Base-by-base conservation (phyloP, 2,329 filamentous ascomycete genomes). In the Raffaelea arxii region DNA sequence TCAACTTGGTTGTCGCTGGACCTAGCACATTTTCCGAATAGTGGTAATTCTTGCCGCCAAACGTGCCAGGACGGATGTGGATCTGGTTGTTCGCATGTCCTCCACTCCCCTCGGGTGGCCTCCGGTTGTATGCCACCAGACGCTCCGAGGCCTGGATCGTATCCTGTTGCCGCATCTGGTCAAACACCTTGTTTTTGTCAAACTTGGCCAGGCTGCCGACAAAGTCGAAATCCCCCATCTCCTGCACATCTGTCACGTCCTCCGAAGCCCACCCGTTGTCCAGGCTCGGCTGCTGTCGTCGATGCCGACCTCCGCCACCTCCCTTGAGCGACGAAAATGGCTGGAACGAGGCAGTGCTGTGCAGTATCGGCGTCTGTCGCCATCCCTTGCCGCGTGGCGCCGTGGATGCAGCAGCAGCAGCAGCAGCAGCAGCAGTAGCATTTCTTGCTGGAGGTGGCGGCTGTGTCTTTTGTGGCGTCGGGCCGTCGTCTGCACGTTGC, bases 231-330 rank as follows among this genome's bases (percentile, higher is more conserved):
- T 97, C 92, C 11, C 86, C 87, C 71, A 92, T 78, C 60, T 94
- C 91, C 65, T 91, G 86, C 21, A 92, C 86, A 60, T 97, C 92
- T 0, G 88, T 96, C 21, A 91, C 90, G 58, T 97, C 91, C 60
- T 96, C 92, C 0, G 91, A 96, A 4, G 87, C 89, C 90, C 91
- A 97, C 4, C 88, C 91, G 60, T 88, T 94, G 38, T 87, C 77
- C 9, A 64, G 43, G 22, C 24, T 47, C 2, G 42, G 9, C 64
- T 25, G 60, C 61, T 40, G 61, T 63, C 54, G 63, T 69, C 47
- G 62, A n/a, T n/a, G n/a, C 67, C 49, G 68, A 71, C 55, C 69
- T 65, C 51, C 59, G 66, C 60, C 64, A 9, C 16, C 75, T 62
- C 62, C 82, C 69, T 75, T 88, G 2, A 82, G 60, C 1, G 74